A percentile compares a stretch with the other conserved stretches of the same genome.
These are phyloP conservation scores for Monosporozyma servazzii DNA, from an alignment of 805 yeast genomes.

Conservation along the genomic window DNA sequence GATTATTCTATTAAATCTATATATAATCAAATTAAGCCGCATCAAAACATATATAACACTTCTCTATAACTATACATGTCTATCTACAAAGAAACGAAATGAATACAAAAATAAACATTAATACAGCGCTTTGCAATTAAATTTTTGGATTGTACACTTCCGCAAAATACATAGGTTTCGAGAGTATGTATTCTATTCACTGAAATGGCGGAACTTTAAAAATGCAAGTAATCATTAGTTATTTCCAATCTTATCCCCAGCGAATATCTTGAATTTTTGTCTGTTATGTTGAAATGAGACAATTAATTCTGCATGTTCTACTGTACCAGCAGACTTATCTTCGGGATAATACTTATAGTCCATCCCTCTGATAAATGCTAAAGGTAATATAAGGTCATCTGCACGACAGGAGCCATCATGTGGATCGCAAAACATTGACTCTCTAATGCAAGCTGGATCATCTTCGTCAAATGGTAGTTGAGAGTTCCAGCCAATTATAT, in stretches of 20 bases:
- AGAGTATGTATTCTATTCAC: not conserved
- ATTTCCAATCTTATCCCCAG: not conserved
- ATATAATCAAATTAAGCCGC: not conserved
- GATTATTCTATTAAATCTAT: not conserved
- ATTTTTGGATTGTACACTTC: not conserved
- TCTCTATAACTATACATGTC: not conserved
- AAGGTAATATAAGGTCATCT: constrained; percentile 16
- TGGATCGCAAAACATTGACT: constrained; percentile 6
- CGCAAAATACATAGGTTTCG: not conserved
- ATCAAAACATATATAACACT: not conserved
- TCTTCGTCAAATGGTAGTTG: constrained; percentile 11
- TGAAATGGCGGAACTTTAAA: not conserved
- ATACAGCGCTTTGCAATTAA: not conserved
- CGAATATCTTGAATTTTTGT: constrained; percentile 4
- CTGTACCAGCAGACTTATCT: constrained; percentile 5
- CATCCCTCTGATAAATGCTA: constrained; percentile 14
- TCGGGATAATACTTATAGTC: constrained; percentile 16
- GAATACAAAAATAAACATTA: not conserved
- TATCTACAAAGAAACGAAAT: not conserved
- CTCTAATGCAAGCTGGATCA: constrained; percentile 7
- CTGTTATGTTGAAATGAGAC: constrained; percentile 1
- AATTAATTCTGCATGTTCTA: constrained; percentile 13
- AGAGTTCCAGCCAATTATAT: constrained; percentile 20
- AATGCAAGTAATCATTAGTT: not conserved
- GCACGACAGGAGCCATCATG: constrained; percentile 7